phyloP scores from a whole-genome alignment of 2,329 filamentous ascomycete species.

The Colletotrichum orbiculare region DNA sequence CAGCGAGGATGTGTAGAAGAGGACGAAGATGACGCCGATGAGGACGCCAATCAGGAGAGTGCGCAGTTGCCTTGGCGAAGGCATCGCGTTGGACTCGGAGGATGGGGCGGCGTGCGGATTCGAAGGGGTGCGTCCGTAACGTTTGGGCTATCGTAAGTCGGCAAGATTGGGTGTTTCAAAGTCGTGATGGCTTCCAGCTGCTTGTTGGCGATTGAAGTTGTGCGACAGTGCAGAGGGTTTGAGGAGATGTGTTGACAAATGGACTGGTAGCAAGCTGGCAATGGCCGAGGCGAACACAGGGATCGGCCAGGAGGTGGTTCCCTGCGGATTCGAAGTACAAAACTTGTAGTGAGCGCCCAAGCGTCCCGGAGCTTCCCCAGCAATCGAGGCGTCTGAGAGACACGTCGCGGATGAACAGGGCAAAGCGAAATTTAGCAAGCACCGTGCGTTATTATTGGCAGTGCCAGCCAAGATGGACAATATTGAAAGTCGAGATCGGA shows the following conservation, averaged over 20 bases:
- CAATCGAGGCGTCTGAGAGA: conserved; percentile 27
- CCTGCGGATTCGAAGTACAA: conserved; percentile 11
- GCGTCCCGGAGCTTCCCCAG: conserved; percentile 34
- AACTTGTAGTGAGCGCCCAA: conserved; percentile 15
- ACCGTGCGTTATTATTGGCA: not conserved
- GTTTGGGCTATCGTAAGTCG: no score
- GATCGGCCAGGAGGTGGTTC: conserved; percentile 10
- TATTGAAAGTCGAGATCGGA: not conserved
- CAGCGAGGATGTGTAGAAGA: conserved; percentile 78
- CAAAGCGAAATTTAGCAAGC: not conserved
- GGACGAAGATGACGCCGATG: conserved; percentile 71
- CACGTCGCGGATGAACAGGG: conserved; percentile 21
- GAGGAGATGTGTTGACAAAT: conserved; percentile 12
- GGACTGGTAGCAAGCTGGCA: conserved; percentile 15
- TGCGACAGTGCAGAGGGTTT: conserved; percentile 9
- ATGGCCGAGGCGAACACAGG: conserved; percentile 2
- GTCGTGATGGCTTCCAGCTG: conserved; percentile 5
- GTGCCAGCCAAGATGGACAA: not conserved
- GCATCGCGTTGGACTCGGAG: conserved; percentile 59
- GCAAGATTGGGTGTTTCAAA: not conserved
- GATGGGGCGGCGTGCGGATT: not conserved
- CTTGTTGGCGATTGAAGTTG: conserved; percentile 4
- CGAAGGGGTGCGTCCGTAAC: not conserved
- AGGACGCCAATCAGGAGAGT: conserved; percentile 73
- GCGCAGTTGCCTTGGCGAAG: conserved; percentile 76